Evolutionary conservation across 495 filamentous ascomycete species (phyloP).

Genomic region (Penicillium riverlandense): DNA sequence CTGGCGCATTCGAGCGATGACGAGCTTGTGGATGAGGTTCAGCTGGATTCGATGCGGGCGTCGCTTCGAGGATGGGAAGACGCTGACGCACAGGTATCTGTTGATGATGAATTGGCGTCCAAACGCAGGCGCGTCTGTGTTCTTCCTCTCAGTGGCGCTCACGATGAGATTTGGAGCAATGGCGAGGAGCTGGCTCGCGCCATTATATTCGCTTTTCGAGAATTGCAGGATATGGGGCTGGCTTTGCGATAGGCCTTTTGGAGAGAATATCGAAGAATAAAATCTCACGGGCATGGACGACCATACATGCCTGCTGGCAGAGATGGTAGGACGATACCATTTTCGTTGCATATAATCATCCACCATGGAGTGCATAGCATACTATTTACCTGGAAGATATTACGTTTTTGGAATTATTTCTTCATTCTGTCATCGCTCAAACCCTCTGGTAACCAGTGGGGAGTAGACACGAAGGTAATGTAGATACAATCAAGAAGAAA

Average conservation of each 20-base stretch:
- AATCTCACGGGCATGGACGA: too few relatives aligned
- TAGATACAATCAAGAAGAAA: constrained; percentile 19
- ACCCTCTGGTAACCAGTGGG: not conserved
- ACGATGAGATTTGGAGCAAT: constrained; percentile 54
- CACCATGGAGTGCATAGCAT: not conserved
- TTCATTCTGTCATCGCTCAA: constrained; percentile 7
- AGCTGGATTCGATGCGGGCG: constrained; percentile 41
- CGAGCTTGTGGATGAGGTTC: constrained; percentile 50
- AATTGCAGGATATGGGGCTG: constrained; percentile 24
- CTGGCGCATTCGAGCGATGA: constrained; percentile 55
- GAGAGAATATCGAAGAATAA: too few relatives aligned
- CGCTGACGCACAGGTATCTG: constrained; percentile 13
- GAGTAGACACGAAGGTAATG: constrained; percentile 4
- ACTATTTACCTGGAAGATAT: not conserved
- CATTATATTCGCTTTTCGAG: constrained; percentile 24
- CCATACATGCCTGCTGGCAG: too few relatives aligned
- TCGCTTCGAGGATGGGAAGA: constrained; percentile 24
- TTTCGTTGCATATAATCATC: not conserved
- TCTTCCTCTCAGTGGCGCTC: constrained; percentile 46
- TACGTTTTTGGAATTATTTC: constrained; percentile 1
- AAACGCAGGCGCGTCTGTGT: constrained; percentile 34
- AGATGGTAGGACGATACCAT: not conserved
- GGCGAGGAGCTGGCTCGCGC: constrained; percentile 43
- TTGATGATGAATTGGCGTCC: constrained; percentile 30
- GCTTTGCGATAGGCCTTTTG: not conserved